Evolutionary conservation across 768 basidiomycete genomes (phyloP), one percentile per base, ranked within the genome.

Genomic region (Neoboletus brunneissimus): DNA sequence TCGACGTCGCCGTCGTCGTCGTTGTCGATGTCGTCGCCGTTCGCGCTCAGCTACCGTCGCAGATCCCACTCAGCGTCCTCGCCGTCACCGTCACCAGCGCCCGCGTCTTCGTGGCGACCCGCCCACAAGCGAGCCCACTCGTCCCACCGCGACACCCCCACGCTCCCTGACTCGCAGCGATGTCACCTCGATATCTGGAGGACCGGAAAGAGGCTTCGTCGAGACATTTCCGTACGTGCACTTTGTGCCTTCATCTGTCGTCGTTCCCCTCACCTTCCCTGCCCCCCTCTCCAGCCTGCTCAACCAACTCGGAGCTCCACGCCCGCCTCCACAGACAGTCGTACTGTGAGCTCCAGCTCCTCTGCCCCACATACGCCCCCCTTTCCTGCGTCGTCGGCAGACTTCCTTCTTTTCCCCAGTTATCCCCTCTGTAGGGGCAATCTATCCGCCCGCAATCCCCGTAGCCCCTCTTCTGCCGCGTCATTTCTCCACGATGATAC

Each of bases 141-240:
- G n/a, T 74, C 73, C 52, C 71, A 71, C 49, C 65, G 67, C 46
- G 65, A 69, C 54, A 66, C 66, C 46, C 72, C 76, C 32, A 68
- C 70, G 44, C 61, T 71, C 60, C 68, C 72, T 57, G 68, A 76
- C 61, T 54, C 76, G 7, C 77, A 77, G 53, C 81, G 75, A 67
- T 80, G 78, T 77, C 81, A 80, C 63, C 70, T 80, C 29, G 83
- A 84, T 58, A 64, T 71, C 27, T 82, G 80, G 79, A 72, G 80
- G 57, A 76, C 77, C 53, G 79, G 80, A 27, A 87, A 87, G 65
- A 73, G 81, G 51, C 76, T 77, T 32, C 81, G 83, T 23, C 69
- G 78, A 52, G 78, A 81, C 56, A 55, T 70, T 44, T 74, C 77
- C 20, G 84, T 85, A 62, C 62, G 81, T 56, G 29, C 52, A 32